Evolutionary conservation across 169 alveolate species (phyloP), one percentile per base, ranked within the genome.

Genomic region (Cyclospora cayetanensis): DNA sequence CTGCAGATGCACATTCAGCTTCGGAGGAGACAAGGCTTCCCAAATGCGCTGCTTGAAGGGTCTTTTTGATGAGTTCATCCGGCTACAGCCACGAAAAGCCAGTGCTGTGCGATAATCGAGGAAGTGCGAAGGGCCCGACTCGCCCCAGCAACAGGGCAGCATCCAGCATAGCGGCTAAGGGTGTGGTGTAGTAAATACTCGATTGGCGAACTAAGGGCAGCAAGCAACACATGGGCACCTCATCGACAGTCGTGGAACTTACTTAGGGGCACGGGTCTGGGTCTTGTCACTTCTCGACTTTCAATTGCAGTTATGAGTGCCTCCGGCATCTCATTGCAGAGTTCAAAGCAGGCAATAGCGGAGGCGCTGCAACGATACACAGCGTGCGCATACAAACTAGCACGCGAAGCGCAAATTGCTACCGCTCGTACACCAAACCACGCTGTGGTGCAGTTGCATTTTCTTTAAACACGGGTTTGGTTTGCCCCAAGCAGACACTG

Each of bases 291-390:
- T 55, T 89, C 93, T 65, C 60, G 72, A 53, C 93, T 53, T 34
- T 66, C 77, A 4, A 95, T 95, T 50, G 85, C 94, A 39, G 95
- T 94, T 72, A 95, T 94, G n/a, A 41, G 35, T 25, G 96, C 96
- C 66, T 39, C 70, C 9, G 97, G 96, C 37, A 88, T 90, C 76
- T 93, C 94, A 42, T 88, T 39, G 79, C 97, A 95, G 46, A 91
- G 80, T 80, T 95, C 97, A 60, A 96, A 93, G 35, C 92, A 94
- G 18, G 95, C 92, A 63, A 96, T 95, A 25, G 95, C 94, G 39
- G 97, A 95, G 80, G 95, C 95, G 76, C 98, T 97, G 93, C 94
- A 95, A n/a, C n/a, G n/a, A n/a, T n/a, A n/a, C n/a, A n/a, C n/a
- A n/a, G n/a, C n/a, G n/a, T n/a, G n/a, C n/a, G n/a, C n/a, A n/a